Evolutionary conservation across 139 green algal genomes (phyloP).

Genomic region (Pseudopediastrum boryanum): DNA sequence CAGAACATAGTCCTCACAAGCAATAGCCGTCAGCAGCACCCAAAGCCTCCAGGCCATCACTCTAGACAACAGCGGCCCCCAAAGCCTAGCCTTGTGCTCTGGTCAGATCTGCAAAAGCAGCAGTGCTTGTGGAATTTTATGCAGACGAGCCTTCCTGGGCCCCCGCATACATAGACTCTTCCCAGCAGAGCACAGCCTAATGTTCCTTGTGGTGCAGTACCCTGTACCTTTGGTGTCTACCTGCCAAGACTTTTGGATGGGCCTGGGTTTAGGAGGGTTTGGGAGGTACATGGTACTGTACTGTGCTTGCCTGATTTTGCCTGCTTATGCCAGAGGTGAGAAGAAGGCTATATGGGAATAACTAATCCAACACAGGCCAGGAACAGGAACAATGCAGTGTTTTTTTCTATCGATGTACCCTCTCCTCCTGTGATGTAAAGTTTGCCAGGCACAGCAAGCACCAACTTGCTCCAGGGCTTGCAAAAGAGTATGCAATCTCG

Average conservation of each 20-base stretch:
- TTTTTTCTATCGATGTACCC: too few relatives aligned
- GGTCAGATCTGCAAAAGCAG: constrained; percentile 12
- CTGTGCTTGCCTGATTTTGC: constrained; percentile 35
- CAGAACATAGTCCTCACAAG: too few relatives aligned
- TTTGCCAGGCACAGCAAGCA: too few relatives aligned
- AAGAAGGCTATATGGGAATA: background rate
- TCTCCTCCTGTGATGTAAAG: too few relatives aligned
- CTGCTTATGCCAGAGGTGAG: constrained; percentile 28
- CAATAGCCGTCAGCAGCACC: too few relatives aligned
- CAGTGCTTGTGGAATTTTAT: constrained; percentile 14
- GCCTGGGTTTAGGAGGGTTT: constrained; percentile 29
- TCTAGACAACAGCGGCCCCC: background rate
- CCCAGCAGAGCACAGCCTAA: constrained; percentile 18
- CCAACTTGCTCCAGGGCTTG: too few relatives aligned
- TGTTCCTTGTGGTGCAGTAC: background rate
- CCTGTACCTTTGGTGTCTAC: constrained; percentile 4
- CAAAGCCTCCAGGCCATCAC: background rate
- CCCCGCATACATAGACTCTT: constrained; percentile 30
- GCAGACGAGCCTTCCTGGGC: background rate
- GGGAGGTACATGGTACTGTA: constrained; percentile 3
- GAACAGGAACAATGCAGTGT: too few relatives aligned
- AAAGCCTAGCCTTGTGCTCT: constrained; percentile 21
- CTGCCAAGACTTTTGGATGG: constrained; percentile 40
- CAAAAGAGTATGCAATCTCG: too few relatives aligned
- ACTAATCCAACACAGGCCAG: too few relatives aligned